Evolutionary conservation across 1,139 yeast genomes (phyloP).

Genomic region (Oligophagozyma castellii): DNA sequence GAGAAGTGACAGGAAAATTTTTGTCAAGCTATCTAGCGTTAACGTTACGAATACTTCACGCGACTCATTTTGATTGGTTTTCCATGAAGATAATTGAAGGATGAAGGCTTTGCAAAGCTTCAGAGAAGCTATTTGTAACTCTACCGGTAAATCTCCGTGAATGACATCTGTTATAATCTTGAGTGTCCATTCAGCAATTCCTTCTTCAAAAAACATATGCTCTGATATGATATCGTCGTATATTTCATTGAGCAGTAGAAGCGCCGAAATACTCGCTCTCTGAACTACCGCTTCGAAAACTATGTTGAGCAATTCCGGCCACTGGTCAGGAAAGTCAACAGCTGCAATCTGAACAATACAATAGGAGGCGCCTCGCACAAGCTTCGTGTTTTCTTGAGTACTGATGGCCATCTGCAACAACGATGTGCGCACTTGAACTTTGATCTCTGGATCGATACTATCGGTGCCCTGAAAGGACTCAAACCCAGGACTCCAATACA

Average conservation of each 20-base stretch:
- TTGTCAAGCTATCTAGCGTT: background rate
- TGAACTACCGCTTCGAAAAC: conserved; percentile 33
- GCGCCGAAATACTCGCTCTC: conserved; percentile 41
- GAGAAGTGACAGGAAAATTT: conserved; percentile 1
- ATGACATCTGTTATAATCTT: conserved; percentile 33
- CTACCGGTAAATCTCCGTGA: conserved; percentile 21
- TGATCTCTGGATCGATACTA: conserved; percentile 32
- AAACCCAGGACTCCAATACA: conserved; percentile 79
- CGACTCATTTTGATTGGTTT: conserved; percentile 24
- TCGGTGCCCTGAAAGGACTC: conserved; percentile 63
- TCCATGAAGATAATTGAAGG: conserved; percentile 40
- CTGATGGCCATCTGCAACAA: conserved; percentile 34
- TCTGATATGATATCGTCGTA: conserved; percentile 79
- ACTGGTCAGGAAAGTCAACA: conserved; percentile 88
- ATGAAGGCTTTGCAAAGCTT: conserved; percentile 41
- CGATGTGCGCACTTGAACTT: conserved; percentile 30
- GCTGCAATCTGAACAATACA: conserved; percentile 77
- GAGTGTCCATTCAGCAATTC: conserved; percentile 43
- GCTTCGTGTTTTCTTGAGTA: conserved; percentile 34
- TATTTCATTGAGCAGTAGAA: conserved; percentile 60
- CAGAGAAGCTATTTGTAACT: conserved; percentile 36
- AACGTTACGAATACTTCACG: conserved; percentile 8
- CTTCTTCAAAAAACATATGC: conserved; percentile 71
- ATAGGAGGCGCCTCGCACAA: conserved; percentile 56
- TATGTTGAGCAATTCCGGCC: conserved; percentile 59